Conservation (phyloP, 2,329 filamentous ascomycete genomes). For the Pseudogymnoascus sp. region DNA sequence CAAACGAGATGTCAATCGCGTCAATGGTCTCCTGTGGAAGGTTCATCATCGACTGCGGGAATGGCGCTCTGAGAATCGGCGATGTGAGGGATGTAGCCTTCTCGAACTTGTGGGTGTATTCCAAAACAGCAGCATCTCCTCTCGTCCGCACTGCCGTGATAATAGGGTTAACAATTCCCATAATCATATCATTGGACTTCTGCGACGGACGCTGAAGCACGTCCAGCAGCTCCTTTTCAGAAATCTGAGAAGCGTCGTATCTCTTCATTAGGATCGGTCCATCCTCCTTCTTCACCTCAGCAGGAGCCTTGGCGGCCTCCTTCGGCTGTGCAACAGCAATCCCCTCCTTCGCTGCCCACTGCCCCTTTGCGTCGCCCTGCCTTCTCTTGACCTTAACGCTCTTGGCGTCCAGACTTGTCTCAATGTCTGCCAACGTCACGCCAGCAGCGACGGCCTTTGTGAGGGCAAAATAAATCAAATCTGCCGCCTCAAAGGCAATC, state of each 20-base stretch:
- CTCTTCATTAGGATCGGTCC: slow-evolving; percentile 72
- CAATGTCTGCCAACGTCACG: slow-evolving; percentile 81
- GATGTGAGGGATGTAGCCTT: slow-evolving; percentile 87
- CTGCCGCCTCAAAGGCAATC: slow-evolving; percentile 88
- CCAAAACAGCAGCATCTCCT: slow-evolving; percentile 81
- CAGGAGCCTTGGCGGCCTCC: slow-evolving; percentile 40
- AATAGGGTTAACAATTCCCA: slow-evolving; percentile 85
- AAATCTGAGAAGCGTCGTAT: slow-evolving; percentile 61
- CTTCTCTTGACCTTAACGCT: slow-evolving; percentile 90
- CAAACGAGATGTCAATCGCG: slow-evolving; percentile 89
- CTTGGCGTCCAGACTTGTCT: slow-evolving; percentile 89
- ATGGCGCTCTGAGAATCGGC: slow-evolving; percentile 84
- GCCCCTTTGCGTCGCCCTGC: slow-evolving; percentile 88
- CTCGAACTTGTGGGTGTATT: slow-evolving; percentile 97
- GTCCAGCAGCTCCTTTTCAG: slow-evolving; percentile 60
- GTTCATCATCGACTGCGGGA: slow-evolving; percentile 78
- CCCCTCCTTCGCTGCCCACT: slow-evolving; percentile 80
- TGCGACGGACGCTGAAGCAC: slow-evolving; percentile 86
- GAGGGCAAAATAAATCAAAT: slow-evolving; percentile 91
- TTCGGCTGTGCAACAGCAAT: slow-evolving; percentile 39
- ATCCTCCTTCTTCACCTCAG: slow-evolving; percentile 45
- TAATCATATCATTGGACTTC: slow-evolving; percentile 87
- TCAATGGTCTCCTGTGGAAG: slow-evolving; percentile 75
- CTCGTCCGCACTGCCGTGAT: slow-evolving; percentile 77
- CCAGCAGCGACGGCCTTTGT: slow-evolving; percentile 82